Evolutionary conservation across 768 basidiomycete genomes (phyloP), one percentile per base, ranked within the genome.

Genomic region (Leucocoprinus leucothites): DNA sequence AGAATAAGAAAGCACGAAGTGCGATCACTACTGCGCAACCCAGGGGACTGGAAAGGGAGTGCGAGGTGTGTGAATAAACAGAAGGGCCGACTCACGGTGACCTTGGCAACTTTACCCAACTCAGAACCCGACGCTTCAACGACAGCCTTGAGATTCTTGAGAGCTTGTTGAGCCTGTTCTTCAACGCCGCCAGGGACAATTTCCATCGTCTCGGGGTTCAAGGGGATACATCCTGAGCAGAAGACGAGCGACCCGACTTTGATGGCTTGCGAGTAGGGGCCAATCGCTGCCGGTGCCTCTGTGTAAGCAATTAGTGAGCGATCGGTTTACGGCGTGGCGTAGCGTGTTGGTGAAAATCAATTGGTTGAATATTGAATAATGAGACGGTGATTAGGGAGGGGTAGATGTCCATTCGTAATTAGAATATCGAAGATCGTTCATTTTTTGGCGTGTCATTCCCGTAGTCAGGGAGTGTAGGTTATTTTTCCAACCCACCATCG

Each of bases 241-340:
- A 96, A 99, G 60, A 98, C 82, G 56, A 94, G 80, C 62, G 90
- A 84, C 48, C 89, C 89, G 49, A 81, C 79, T 65, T 88, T 89
- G 72, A 95, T 82, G 3, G 86, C 95, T 74, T 96, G 90, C 1
- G 84, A 85, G 73, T 96, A 96, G 28, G 94, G 94, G 0, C 91
- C 91, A 57, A 93, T 82, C 0, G 91, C 90, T 16, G 82, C 78
- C 1, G 91, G 83, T 3, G 91, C 90, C 64, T 78, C 91, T 91
- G 53, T 53, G 26, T 41, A 45, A 13, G n/a, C 3, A 41, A 31
- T n/a, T n/a, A n/a, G n/a, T n/a, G n/a, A n/a, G n/a, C n/a, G n/a
- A n/a, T n/a, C n/a, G n/a, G n/a, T n/a, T n/a, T n/a, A n/a, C n/a
- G n/a, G n/a, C n/a, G n/a, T n/a, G n/a, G n/a, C n/a, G n/a, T n/a